Evolutionary conservation across 768 basidiomycete genomes (phyloP), one percentile per base, ranked within the genome.

Genomic region (Termitomyces heimii): DNA sequence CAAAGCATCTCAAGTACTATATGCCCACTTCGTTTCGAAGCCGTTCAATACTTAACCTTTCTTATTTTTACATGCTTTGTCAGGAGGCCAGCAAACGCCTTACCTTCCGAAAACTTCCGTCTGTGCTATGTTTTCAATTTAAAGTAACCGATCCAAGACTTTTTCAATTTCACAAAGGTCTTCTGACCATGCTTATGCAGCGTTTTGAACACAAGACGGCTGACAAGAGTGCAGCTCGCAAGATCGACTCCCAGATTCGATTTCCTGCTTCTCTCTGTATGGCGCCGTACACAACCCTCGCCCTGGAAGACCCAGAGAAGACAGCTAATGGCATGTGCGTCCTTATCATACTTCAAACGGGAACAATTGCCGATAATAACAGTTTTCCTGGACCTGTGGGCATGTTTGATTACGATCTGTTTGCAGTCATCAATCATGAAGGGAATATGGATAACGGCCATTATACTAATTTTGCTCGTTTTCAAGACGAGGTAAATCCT

Each of bases 401-500:
- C 13, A 77, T 92, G 76, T 96, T 89, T 68, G 85, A 89, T 48
- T 98, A 95, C 67, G 92, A 96, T 66, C 82, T 98, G 3, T 93
- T 94, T 65, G 88, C 91, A 26, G 93, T 97, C 39, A 88, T 98
- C 58, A 94, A 91, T 63, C 94, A 98, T 69, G 93, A 97, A 70
- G 95, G 95, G 5, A 88, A 90, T 68, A 84, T 97, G 66, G 88
- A 95, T 69, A 96, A 92, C 55, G 96, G 95, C 0, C 96, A 98
- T 66, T 98, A 97, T 70, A 94, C 89, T 29, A 90, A 88, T 67
- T 94, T 81, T 69, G 87, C 89, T 16, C 81, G 92, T 26, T 92
- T 85, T 64, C 82, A 87, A 55, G 89, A 96, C 65, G 92, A 94
- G 74, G 89, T 92, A 62, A 59, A 87, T 74, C 20, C 53, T 31